Conservation (phyloP, 306 rosid genomes). For the Purshia tridentata region DNA sequence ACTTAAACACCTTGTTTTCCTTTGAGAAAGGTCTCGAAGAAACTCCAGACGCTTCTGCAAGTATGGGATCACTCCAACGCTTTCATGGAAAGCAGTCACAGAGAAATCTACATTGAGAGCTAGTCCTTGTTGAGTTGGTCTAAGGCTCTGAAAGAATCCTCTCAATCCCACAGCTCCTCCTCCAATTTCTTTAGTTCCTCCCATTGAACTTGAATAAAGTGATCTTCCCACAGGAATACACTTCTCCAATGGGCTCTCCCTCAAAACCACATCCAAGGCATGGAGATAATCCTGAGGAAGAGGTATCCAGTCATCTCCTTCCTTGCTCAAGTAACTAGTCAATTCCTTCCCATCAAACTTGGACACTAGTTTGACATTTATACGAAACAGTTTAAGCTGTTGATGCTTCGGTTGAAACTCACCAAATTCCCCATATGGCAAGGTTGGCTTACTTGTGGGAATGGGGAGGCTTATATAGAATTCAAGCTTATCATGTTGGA, state of each 20-base stretch:
- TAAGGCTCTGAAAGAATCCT: constrained; percentile 97
- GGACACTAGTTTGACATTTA: constrained; percentile 76
- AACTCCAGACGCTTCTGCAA: constrained; percentile 89
- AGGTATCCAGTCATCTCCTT: constrained; percentile 81
- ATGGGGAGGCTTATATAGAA: constrained; percentile 76
- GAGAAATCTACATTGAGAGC: constrained; percentile 93
- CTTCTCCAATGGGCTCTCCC: constrained; percentile 84
- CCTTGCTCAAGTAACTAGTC: constrained; percentile 66
- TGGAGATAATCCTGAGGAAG: constrained; percentile 97
- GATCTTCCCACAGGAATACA: constrained; percentile 86
- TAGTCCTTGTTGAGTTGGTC: constrained; percentile 96
- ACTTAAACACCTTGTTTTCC: constrained; percentile 57
- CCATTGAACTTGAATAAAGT: constrained; percentile 73
- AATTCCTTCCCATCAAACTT: constrained; percentile 75
- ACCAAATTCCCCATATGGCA: constrained; percentile 41
- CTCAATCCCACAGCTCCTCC: constrained; percentile 95
- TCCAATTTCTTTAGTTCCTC: constrained; percentile 82
- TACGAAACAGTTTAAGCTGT: constrained; percentile 60
- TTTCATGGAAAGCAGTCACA: constrained; percentile 92
- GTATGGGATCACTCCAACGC: constrained; percentile 82
- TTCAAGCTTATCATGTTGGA: constrained; percentile 79
- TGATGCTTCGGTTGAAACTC: constrained; percentile 46
- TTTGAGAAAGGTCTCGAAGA: constrained; percentile 74
- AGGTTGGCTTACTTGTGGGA: constrained; percentile 40
- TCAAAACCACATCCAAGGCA: constrained; percentile 87